Evolutionary conservation across 805 yeast genomes (phyloP), one percentile per base, ranked within the genome.

Genomic region (Scheffersomyces amazonensis): DNA sequence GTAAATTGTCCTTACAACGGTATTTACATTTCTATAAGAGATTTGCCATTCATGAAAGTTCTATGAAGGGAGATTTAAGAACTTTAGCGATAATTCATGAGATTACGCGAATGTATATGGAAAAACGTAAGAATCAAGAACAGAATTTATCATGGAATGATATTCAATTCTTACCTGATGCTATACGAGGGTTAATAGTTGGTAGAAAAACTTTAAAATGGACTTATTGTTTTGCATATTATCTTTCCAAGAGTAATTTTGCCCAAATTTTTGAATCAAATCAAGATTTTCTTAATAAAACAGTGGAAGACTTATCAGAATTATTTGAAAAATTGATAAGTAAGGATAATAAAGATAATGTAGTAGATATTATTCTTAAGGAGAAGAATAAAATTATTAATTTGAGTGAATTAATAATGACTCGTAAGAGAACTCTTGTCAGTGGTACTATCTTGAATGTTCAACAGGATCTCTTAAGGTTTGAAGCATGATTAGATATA

Each of bases 201-300:
- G 86, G 95, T 6, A 70, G 98, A 41, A 78, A 80, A 31, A 78
- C 87, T 1, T 67, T 93, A 36, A 86, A 88, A 66, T 93, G 98
- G 97, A 80, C 96, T 0, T 90, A 87, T 61, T 89, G 87, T 2
- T 76, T 88, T 49, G 81, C 87, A 10, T 91, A 65, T 53, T 87
- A 81, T 55, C 66, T 88, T 23, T 72, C 69, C 28, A 58, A 64
- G 21, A 71, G 75, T 36, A 71, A 80, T 41, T 73, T 74, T 39
- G 75, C 82, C 8, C 69, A 72, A 25, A 73, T 87, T 5, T 78
- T 88, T 49, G 95, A 87, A 51, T 78, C 75, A 40, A 80, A 80
- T 52, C 95, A 87, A 58, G 77, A 71, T 36, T 76, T 73, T 36
- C 63, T 87, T 24, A 78, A 78, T 39, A 63, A 71, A 41, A 78